Evolutionary conservation across 345 rosid genomes (phyloP).

Genomic region (Odontarrhena argentea): DNA sequence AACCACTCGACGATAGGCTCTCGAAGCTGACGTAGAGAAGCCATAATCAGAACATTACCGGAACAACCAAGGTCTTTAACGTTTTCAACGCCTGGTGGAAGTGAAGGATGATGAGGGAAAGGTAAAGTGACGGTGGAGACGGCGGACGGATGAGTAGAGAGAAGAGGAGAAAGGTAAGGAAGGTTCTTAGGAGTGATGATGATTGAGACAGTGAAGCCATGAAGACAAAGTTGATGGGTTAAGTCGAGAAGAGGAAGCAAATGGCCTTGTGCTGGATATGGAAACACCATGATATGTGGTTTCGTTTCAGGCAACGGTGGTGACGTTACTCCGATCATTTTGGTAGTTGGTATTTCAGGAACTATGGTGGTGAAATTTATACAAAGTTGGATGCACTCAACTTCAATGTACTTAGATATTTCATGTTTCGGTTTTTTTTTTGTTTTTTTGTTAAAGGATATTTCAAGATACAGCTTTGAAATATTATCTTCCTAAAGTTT

Average conservation of each 20-base stretch:
- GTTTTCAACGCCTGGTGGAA: slow-evolving; percentile 63
- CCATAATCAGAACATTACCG: slow-evolving; percentile 45
- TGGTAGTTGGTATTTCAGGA: background rate
- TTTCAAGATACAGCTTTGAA: too few species aligned
- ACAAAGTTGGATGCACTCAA: too few species aligned
- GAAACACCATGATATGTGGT: slow-evolving; percentile 60
- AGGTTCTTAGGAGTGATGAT: slow-evolving; percentile 57
- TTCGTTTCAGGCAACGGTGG: background rate
- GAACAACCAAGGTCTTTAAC: slow-evolving; percentile 51
- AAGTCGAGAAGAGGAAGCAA: slow-evolving; percentile 56
- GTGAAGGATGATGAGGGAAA: slow-evolving; percentile 56
- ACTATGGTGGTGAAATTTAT: too few species aligned
- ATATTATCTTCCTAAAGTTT: too few species aligned
- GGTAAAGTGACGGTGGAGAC: slow-evolving; percentile 45
- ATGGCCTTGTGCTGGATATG: slow-evolving; percentile 77
- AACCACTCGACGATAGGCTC: slow-evolving; percentile 57
- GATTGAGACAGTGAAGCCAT: slow-evolving; percentile 47
- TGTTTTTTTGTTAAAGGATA: too few species aligned
- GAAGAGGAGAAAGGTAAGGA: slow-evolving; percentile 50
- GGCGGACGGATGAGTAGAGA: slow-evolving; percentile 40
- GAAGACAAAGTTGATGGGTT: slow-evolving; percentile 50
- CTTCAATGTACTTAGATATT: too few species aligned
- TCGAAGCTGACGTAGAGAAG: slow-evolving; percentile 49
- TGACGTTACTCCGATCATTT: background rate
- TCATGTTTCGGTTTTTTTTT: too few species aligned